Evolutionary conservation across 192 early-diverging fungal genomes (phyloP), one percentile per base, ranked within the genome.

Genomic region (Obelidium mucronatum): DNA sequence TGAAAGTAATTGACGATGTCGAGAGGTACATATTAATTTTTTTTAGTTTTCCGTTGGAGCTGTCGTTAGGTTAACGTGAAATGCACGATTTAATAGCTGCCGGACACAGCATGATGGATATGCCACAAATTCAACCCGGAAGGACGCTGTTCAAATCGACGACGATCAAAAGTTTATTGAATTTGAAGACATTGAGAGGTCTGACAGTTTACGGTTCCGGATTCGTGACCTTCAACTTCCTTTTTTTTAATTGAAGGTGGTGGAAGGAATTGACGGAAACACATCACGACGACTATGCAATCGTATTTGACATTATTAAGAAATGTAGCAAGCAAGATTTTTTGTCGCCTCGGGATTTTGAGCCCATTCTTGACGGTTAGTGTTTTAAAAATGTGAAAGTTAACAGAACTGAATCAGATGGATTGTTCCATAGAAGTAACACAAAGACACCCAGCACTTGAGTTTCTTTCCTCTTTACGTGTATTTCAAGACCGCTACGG

Each of bases 401-500:
- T n/a, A n/a, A n/a, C n/a, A n/a, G n/a, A n/a, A n/a, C n/a, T n/a
- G n/a, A n/a, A n/a, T n/a, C n/a, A n/a, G n/a, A n/a, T n/a, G n/a
- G n/a, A n/a, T n/a, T n/a, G n/a, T n/a, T n/a, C n/a, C n/a, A n/a
- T 69, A 79, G 95, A 98, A 69, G 87, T 98, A n/a, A 84, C 94
- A 26, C 83, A 90, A 56, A 89, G 93, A 63, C 95, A 98, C 75
- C 93, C 92, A 39, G 97, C 93, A 17, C 84, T 98, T 34, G 91
- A 93, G 76, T 97, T 96, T 77, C 80, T 98, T 60, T 82, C 90
- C 15, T 84, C 86, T 33, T 90, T 95, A 80, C 84, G 89, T 30
- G 87, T 95, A 17, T 97, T 97, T 79, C 90, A 94, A 75, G 89
- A 89, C 58, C 89, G 93, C 34, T 98, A 97, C 68, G 81, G 93